Base-by-base conservation (phyloP, 2,329 filamentous ascomycete genomes). In the Xylariales sp. region DNA sequence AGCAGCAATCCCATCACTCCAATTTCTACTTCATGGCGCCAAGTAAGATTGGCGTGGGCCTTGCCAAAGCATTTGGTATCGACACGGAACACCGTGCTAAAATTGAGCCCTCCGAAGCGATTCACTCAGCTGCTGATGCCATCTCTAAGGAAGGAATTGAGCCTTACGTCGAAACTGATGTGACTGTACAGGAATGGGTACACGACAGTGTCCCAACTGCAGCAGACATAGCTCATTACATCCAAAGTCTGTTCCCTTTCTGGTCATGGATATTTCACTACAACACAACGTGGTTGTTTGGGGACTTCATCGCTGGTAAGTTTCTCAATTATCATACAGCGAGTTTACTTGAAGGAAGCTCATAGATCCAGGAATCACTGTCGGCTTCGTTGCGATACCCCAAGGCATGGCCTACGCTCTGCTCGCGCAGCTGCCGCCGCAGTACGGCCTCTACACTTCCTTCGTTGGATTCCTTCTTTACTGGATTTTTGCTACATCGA, bases 271-370 rank as follows among this genome's bases (percentile, higher is more conserved):
- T 96, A 40, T 66, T 69, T 8, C 76, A 81, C 50, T 97, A 97
- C 67, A 97, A 97, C 57, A 7, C 81, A 5, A 81, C 87, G 66
- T 96, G 91, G 91, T 63, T 95, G 5, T 62, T 78, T n/a, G 89
- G 90, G 55, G 89, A 96, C 63, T 59, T 95, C 29, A 80, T 95
- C 41, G 89, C 89, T 40, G 89, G 85, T 83, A 60, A 55, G 76
- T 56, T 31, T 21, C 18, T 25, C n/a, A n/a, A n/a, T n/a, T n/a
- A 37, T 29, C 37, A 27, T 27, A 59, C n/a, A 6, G n/a, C 6
- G 13, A 14, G 28, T 27, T 37, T 27, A 40, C 14, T 30, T 55
- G 64, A 39, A 33, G 15, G 37, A 45, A 18, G 18, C 44, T 28
- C 19, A 30, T 17, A 30, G 15, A 23, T 38, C 37, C 65, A 42